A percentile compares a stretch with the other conserved stretches of the same genome.
Conservation (phyloP, 805 yeast species). For the Saccharomycopsis fodiens region DNA sequence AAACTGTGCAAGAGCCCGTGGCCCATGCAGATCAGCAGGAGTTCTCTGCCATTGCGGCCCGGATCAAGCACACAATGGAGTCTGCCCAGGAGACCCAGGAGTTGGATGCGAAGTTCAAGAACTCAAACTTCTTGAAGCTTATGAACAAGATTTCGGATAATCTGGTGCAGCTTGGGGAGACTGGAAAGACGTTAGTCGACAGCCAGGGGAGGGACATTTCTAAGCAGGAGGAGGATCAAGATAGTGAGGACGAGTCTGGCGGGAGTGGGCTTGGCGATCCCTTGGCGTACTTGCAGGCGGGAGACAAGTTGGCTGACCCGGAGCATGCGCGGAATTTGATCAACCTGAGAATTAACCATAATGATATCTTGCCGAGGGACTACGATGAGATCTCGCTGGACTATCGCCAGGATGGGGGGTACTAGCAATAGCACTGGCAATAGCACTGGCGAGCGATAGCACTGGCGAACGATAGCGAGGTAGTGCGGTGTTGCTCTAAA, state of each 20-base stretch:
- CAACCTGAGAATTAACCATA: constrained; percentile 7
- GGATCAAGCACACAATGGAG: constrained; percentile 34
- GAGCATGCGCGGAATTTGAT: constrained; percentile 15
- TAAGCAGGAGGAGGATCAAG: not conserved
- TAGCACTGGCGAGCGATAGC: no score
- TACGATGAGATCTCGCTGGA: constrained; percentile 15
- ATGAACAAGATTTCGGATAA: constrained; percentile 34
- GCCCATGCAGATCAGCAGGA: constrained; percentile 23
- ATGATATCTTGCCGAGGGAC: constrained; percentile 13
- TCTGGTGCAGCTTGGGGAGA: constrained; percentile 31
- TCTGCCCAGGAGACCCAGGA: constrained; percentile 23
- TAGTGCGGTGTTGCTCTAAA: no score
- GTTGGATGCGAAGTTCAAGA: constrained; percentile 32
- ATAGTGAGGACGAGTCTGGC: not conserved
- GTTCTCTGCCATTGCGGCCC: constrained; percentile 34
- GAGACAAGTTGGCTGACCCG: constrained; percentile 3
- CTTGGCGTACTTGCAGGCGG: constrained; percentile 6
- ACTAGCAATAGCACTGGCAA: no score
- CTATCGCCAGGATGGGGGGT: constrained; percentile 17
- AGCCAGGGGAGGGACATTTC: constrained; percentile 31
- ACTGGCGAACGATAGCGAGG: no score
- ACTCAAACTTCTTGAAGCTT: constrained; percentile 34
- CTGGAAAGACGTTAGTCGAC: constrained; percentile 32
- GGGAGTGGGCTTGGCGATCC: constrained; percentile 13
- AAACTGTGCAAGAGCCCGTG: not conserved